Evolutionary conservation across 2,329 filamentous ascomycete genomes (phyloP), one percentile per base, ranked within the genome.

Genomic region (Aspergillus sp.): DNA sequence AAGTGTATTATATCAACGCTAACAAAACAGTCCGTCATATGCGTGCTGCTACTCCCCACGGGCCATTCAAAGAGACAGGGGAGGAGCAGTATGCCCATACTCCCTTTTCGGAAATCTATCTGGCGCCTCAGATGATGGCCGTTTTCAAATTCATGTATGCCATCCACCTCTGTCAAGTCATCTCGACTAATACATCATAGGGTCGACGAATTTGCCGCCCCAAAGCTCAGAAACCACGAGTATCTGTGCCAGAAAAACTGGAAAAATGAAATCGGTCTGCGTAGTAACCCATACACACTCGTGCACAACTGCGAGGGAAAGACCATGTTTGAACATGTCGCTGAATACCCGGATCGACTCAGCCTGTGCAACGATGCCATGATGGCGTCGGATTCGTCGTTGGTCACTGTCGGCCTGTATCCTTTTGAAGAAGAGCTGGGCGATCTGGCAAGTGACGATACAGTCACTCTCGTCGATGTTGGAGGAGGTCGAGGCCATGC

Each of bases 361-460:
- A 38, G 44, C 9, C 42, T 37, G 5, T 45, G 57, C 29, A 53
- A 45, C 32, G 47, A 54, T 19, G 44, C 50, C 33, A 55, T 52
- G 51, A 48, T 51, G 49, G 46, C 48, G 10, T 40, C 36, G 28
- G 48, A 51, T 30, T 37, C 44, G 12, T 45, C 39, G 0, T 43
- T 52, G 5, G 46, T 49, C 3, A 46, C 50, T n/a, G 44, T 52
- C 26, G 48, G 44, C 41, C 68, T 28, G 7, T 57, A 57, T 36
- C 55, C 55, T 32, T 51, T 45, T 4, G 32, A 33, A 33, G 32
- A 49, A 29, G 36, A 48, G 37, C 46, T 57, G 33, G 33, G 46
- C 6, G 11, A 29, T 13, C 40, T 52, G 8, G 45, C 42, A 3
- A 37, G 33, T 7, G 38, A 45, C 2, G 43, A 50, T 26, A 37